These are phyloP conservation scores for Trichoderma sp. DNA, from an alignment of 2,329 filamentous ascomycete species.

Conservation along the genomic window DNA sequence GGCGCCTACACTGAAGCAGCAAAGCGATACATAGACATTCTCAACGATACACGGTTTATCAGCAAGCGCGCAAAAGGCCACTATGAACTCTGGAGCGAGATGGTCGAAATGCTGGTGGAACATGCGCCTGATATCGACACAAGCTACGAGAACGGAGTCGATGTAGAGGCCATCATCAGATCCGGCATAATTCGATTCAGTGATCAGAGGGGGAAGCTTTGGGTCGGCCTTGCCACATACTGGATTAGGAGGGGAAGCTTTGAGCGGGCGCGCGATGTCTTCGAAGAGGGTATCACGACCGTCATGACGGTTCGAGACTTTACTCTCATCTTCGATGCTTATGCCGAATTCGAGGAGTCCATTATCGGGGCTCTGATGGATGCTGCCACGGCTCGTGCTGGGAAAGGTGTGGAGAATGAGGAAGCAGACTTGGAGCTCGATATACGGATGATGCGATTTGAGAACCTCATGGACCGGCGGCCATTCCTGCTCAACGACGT, in stretches of 20 bases:
- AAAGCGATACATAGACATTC: conserved; percentile 84
- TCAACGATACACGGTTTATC: conserved; percentile 87
- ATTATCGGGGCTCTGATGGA: conserved; percentile 93
- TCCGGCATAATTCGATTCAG: conserved; percentile 89
- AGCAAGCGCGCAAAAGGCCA: conserved; percentile 94
- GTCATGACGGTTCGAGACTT: conserved; percentile 99
- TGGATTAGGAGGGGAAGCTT: conserved; percentile 94
- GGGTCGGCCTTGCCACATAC: conserved; percentile 93
- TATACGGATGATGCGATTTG: conserved; percentile 95
- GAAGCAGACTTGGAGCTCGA: conserved; percentile 92
- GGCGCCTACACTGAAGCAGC: conserved; percentile 89
- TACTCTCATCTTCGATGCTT: conserved; percentile 93
- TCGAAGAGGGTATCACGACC: conserved; percentile 94
- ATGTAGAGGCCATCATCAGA: conserved; percentile 88
- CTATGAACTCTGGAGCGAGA: conserved; percentile 96
- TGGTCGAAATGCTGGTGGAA: conserved; percentile 91
- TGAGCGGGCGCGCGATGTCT: conserved; percentile 87
- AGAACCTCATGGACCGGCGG: conserved; percentile 94
- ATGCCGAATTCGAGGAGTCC: conserved; percentile 95
- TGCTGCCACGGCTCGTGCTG: conserved; percentile 75
- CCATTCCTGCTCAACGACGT: conserved; percentile 98
- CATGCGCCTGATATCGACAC: conserved; percentile 86
- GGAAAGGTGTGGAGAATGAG: conserved; percentile 75
- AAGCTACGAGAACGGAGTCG: conserved; percentile 77
- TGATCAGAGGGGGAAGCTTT: conserved; percentile 91